Evolutionary conservation across 306 rosid genomes (phyloP).

Genomic region (Citrullus amarus): DNA sequence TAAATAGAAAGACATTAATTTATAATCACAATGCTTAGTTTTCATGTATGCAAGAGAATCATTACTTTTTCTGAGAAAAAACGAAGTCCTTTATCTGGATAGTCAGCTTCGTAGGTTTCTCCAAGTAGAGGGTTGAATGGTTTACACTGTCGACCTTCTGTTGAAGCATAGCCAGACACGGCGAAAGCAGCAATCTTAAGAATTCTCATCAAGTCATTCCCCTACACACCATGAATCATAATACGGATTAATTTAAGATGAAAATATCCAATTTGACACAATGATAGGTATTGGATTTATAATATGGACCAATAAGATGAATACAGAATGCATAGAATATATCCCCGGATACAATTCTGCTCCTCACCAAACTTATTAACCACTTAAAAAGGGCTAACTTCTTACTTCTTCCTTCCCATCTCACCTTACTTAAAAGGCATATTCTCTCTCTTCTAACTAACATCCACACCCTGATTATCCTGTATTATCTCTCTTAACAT

Average conservation of each 20-base stretch:
- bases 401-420: neutral
- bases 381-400: neutral
- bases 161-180: constrained; percentile 94
- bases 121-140: constrained; percentile 98
- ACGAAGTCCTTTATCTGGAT: constrained; percentile 88
- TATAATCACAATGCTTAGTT: neutral
- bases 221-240: constrained; percentile 48
- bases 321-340: neutral
- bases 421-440: neutral
- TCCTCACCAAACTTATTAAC: neutral
- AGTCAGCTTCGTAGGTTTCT: constrained; percentile 95
- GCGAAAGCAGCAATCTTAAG: constrained; percentile 89
- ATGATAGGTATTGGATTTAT: neutral
- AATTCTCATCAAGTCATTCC: constrained; percentile 91
- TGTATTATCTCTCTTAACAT: neutral
- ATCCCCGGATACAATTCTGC: neutral
- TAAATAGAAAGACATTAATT: neutral
- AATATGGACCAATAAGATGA: neutral
- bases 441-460: neutral
- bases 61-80: constrained; percentile 90
- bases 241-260: constrained; percentile 13
- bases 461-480: neutral
- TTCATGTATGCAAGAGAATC: neutral
- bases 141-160: constrained; percentile 97
- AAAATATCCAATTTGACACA: neutral